Evolutionary conservation across 345 rosid species (phyloP), one percentile per base, ranked within the genome.

Genomic region (Gossypium stocksii): DNA sequence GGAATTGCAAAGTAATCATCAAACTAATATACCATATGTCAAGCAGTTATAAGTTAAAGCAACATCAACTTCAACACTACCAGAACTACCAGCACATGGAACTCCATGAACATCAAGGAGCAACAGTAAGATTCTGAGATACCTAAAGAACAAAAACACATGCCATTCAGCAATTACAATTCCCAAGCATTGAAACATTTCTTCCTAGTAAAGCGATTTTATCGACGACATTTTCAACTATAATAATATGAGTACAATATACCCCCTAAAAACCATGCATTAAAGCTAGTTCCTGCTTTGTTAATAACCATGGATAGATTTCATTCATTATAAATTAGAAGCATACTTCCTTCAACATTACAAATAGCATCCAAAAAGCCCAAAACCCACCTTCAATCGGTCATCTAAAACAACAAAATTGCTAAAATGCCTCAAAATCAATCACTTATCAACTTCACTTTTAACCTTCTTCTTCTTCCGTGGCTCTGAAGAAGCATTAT

Each of bases 401-500:
- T 22, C 61, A 66, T 68, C 15, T 10, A 29, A 70, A 69, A 29
- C 4, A 70, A 46, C 16, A 54, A 48, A 73, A 16, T 9, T 46
- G 58, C 43, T 25, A 27, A 45, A 73, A 15, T 17, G 45, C 46
- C 45, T 22, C 23, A 15, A 34, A 34, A 48, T 10, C 70, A 75
- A 66, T 75, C 27, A 44, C 34, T 48, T 12, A 34, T 64, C 62
- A 43, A 13, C 77, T 52, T 74, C 70, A 38, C 15, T 54, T 63
- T 64, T 52, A 29, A 29, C 44, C 58, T 12, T 66, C 65, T 64
- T 74, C 72, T 66, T 75, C 34, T 19, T 66, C 41, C 20, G 29
- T 11, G 17, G 63, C 78, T 75, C 27, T 38, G 62, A 19, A 16
- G 66, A 75, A 66, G 65, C 68, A 48, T 66, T 45, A 44, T 44